Base-by-base conservation (phyloP, 306 rosid genomes). In the Biancaea sappan region DNA sequence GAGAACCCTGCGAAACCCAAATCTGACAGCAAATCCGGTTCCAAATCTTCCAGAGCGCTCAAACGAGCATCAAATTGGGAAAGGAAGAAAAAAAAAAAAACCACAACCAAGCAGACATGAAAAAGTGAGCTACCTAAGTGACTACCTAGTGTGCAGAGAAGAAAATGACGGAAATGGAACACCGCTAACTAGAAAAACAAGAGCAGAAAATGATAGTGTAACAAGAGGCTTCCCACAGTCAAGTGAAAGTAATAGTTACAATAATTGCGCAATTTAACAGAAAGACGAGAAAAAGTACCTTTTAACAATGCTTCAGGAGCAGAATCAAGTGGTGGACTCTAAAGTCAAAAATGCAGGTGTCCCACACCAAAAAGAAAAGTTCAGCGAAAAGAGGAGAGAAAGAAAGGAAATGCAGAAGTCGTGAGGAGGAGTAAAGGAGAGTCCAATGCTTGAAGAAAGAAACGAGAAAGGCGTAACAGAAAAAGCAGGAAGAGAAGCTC, bases 21-120 rank as follows among this genome's bases (percentile, higher is more conserved):
- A 89, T 85, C 89, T 83, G 79, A 80, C 72, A 79, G 52, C 67
- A 77, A 77, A 79, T 84, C 86, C 65, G 85, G 79, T 84, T 87
- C 83, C 69, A 53, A 84, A 82, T 84, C 83, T 24, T 25, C 69
- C 70, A 62, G 53, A 8, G 58, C 65, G 37, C 62, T 66, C 24
- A 58, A 70, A 66, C 60, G 60, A 64, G 58, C 63, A 40, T 34
- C 63, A 38, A 35, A 26, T 32, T 29, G 47, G 65, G 8, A 47
- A 3, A 4, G 6, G 21, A 0, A 52, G n/a, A 3, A 12, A 24
- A 6, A 51, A 11, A 1, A 6, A 34, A 52, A 41, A 34, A 31
- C 40, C 52, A 69, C 60, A 28, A 71, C 52, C 6, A 62, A 32
- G 71, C 72, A 82, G 16, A 60, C 80, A 79, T 78, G 56, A 56